Evolutionary conservation across 352 stramenopile species (phyloP).

Genomic region (Pythium insidiosum): DNA sequence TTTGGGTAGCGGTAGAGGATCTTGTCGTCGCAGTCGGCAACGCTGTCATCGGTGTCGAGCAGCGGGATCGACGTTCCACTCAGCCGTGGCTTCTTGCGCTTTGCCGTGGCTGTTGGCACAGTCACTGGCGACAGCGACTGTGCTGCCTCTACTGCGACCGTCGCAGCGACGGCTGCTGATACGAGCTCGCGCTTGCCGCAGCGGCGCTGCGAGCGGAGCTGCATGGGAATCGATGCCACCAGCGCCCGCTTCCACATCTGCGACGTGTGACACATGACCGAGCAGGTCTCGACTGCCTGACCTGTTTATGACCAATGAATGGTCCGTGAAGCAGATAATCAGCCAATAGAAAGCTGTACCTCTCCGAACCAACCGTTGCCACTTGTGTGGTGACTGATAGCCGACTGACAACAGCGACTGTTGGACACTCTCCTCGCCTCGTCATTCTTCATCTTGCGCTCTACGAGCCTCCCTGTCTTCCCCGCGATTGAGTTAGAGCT

Average conservation of each 20-base stretch:
- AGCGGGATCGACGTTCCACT: background rate
- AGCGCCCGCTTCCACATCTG: too few relatives aligned
- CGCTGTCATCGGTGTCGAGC: background rate
- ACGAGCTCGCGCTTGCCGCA: slow-evolving; percentile 26
- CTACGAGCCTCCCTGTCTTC: background rate
- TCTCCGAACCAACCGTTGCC: background rate
- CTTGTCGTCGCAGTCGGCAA: slow-evolving; percentile 6
- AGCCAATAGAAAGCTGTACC: too few relatives aligned
- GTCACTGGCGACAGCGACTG: slow-evolving; percentile 1
- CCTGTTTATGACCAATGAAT: background rate
- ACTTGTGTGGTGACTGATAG: slow-evolving; percentile 11
- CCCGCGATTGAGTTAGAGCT: background rate
- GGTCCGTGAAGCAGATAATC: too few relatives aligned
- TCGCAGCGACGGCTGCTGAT: slow-evolving; percentile 1
- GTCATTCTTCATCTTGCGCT: background rate
- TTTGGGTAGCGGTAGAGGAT: slow-evolving; percentile 46
- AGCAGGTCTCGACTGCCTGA: background rate
- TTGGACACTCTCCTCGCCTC: background rate
- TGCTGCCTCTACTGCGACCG: background rate
- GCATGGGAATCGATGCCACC: slow-evolving; percentile 27
- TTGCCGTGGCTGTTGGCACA: slow-evolving; percentile 1
- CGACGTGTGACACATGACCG: background rate
- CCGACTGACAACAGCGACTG: slow-evolving; percentile 9
- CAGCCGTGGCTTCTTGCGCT: slow-evolving; percentile 17
- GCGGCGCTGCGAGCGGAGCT: slow-evolving; percentile 27